Evolutionary conservation across 1,284 basidiomycete species (phyloP), one percentile per base, ranked within the genome.

Genomic region (Rhodotorula sp.): DNA sequence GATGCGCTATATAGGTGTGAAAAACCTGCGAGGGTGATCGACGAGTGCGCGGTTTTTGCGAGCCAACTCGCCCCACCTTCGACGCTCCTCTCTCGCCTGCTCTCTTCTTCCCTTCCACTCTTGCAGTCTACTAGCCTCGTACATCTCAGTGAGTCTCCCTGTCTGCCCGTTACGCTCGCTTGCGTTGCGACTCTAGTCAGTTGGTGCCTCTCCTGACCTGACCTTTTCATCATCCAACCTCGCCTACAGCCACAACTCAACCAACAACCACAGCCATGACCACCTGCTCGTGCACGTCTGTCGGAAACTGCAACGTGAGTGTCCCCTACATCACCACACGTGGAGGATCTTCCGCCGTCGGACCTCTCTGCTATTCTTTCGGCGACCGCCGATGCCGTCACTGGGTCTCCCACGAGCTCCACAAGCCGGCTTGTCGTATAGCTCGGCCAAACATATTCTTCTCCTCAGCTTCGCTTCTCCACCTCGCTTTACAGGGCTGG

Each of bases 241-340:
- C 49, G 21, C n/a, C 49, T 21, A 8, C 49, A 20, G 20, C 20
- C n/a, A 23, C 21, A 20, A 2, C 49, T 23, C 21, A 51, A 51
- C 3, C 47, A 21, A 14, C 0, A 1, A 4, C 43, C 46, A 21
- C 47, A 6, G 48, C n/a, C 1, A 60, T 60, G 59, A 70, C 58
- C 62, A 66, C 69, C 49, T 48, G 46, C 59, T 49, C 59, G 8
- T 71, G 70, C 70, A 48, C 65, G 21, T 47, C 65, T 20, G 70
- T 71, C 63, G 70, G 70, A 39, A 51, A 61, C 52, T 71, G 70
- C 70, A 71, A 54, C 63, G 70, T 71, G 18, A 43, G 65, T 56
- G 10, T 23, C 6, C 12, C 1, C 57, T 31, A 31, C 39, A 31
- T 34, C 64, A 10, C 23, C 2, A 1, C 57, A 26, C 47, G 26